These are phyloP conservation scores for Thraustochytrium sp. DNA, from an alignment of 352 stramenopile species.

Conservation along the genomic window DNA sequence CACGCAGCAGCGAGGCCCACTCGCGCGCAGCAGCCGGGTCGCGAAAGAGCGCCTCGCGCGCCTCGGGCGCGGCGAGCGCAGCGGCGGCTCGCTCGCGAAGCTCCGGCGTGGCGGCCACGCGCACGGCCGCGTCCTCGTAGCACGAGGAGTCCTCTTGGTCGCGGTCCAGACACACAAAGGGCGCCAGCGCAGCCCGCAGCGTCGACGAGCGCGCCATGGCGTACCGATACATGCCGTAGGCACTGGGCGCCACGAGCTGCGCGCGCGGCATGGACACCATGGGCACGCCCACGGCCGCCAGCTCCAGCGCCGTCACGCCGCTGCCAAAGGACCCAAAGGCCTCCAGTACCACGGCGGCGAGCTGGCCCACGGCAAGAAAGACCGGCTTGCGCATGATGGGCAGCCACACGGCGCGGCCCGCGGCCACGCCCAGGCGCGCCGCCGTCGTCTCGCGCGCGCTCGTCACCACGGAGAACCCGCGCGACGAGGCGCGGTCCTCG, in stretches of 20 bases:
- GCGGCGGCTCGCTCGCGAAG: neutral
- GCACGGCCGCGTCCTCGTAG: neutral
- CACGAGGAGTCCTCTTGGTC: neutral
- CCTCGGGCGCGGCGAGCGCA: neutral
- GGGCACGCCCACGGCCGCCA: neutral
- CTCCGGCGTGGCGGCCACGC: neutral
- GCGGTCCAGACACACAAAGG: neutral
- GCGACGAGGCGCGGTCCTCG: neutral
- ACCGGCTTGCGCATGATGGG: neutral
- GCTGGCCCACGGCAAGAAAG: neutral
- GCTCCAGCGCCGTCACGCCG: constrained; percentile 11
- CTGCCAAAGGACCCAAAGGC: constrained; percentile 24
- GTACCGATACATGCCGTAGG: neutral
- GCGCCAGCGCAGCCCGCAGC: neutral
- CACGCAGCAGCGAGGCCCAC: neutral
- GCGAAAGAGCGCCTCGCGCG: neutral
- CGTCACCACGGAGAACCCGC: neutral
- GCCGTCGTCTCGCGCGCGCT: neutral
- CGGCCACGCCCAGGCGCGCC: neutral
- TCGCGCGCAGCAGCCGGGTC: neutral
- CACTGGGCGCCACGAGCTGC: neutral
- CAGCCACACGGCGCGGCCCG: neutral
- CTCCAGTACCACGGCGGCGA: neutral
- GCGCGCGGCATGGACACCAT: neutral
- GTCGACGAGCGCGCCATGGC: neutral